Evolutionary conservation across 495 filamentous ascomycete species (phyloP), one percentile per base, ranked within the genome.

Genomic region (Aspergillus diversus): DNA sequence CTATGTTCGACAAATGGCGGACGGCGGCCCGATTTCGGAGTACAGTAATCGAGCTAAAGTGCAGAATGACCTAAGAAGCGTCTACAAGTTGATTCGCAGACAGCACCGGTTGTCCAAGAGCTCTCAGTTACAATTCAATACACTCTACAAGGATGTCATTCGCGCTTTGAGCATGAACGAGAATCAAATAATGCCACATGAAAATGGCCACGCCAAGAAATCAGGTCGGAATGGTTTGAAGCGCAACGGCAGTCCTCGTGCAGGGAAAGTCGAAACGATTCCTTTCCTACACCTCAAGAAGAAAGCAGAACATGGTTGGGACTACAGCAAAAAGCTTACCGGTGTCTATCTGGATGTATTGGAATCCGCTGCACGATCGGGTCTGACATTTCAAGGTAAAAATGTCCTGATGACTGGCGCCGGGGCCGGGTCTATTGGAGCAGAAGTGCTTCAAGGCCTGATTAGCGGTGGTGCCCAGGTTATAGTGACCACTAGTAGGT

Each of bases 31-130:
- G 72, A 93, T 99, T 60, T 97, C 93, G 17, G 95, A 99, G 74
- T 99, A 99, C 75, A 95, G 95, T 73, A 99, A 97, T 80, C 89
- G 95, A 12, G 93, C 92, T 39, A 99, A 98, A 81, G 96, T 99
- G 27, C 93, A 97, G 76, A 95, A 94, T 69, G 94, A 98, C 73
- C 84, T 99, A 32, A 86, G 88, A 74, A 89, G 89, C 58, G 93
- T 99, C 68, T 97, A 97, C 82, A 97, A 97, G 81, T 85, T 99
- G 64, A 97, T 98, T 72, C 92, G 92, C 70, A 90, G 96, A 76
- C 95, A 99, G 80, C 92, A 98, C 77, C 95, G 94, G 71, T 84
- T 98, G 33, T 95, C 94, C 50, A 97, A 97, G 77, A 87, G 91
- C 5, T 93, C 95, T 0, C 92, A 97, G 68, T 83, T 97, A 16